Evolutionary conservation across 345 rosid species (phyloP), one percentile per base, ranked within the genome.

Genomic region (Gossypium longicalyx): DNA sequence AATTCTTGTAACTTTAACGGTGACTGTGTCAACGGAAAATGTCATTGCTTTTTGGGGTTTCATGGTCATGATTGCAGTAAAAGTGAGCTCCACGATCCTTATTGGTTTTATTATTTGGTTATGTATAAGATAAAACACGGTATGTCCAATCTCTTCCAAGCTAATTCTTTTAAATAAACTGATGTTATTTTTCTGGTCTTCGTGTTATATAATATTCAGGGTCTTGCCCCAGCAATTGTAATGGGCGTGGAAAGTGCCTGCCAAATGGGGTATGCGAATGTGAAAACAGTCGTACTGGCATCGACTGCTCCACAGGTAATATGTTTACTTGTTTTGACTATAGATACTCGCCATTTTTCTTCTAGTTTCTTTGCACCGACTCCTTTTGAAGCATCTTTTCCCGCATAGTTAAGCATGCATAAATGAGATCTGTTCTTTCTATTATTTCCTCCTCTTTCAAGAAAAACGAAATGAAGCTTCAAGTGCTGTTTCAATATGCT

Each of bases 271-370:
- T 85, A 23, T 96, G 99, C 78, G 79, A 75, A 78, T 96, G 99
- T 72, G 82, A 83, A 56, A 87, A 86, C 54, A 89, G 97, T 67
- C 92, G 80, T 82, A 87, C 98, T 17, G 99, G 99, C 77, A 76
- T 89, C 1, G 99, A 96, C 86, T 96, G 99, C 81, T 90, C 98
- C 54, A 96, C 99, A 9, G 99, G 99, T 96, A 81, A 74, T 74
- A 38, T 60, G 29, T 51, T 38, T 27, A 34, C 23, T 22, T 49
- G 29, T 70, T 5, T 34, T 41, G 53, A 58, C 38, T 22, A 41
- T 57, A 7, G 20, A 45, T 67, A 67, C 52, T 11, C 2, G 22
- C 41, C 7, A 34, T 34, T 34, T 34, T 34, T 34, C 41, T 34
- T 7, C 41, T 34, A 34, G 41, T 34, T 34, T 34, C 7, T 34